A percentile compares a stretch with the other conserved stretches of the same genome.
phyloP scores from a whole-genome alignment of 768 basidiomycete genomes.

The Zangia roseola region DNA sequence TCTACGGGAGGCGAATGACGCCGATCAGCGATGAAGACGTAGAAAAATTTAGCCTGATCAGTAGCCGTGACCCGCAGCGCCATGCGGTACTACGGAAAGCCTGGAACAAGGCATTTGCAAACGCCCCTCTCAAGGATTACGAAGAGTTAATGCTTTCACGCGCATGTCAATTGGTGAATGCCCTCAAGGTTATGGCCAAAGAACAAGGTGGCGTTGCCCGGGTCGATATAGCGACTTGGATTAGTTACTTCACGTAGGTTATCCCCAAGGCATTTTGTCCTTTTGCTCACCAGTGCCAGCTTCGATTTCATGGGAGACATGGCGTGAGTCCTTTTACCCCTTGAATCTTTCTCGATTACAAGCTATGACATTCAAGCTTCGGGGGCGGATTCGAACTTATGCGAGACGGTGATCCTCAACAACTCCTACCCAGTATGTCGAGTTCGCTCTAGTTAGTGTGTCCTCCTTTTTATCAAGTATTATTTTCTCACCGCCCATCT shows the following conservation, averaged over 20 bases:
- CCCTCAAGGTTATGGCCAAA: conserved; percentile 10
- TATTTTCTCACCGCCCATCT: conserved; percentile 4
- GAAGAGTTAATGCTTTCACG: conserved; percentile 24
- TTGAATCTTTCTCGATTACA: not conserved
- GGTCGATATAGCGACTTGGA: conserved; percentile 20
- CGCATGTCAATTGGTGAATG: conserved; percentile 18
- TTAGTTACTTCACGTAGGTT: conserved; percentile 22
- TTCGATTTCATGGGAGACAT: conserved; percentile 31
- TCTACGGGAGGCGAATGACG: conserved; percentile 22
- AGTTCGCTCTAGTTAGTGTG: conserved; percentile 28
- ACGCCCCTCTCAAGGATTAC: conserved; percentile 27
- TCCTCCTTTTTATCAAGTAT: not conserved
- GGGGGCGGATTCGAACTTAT: conserved; percentile 39
- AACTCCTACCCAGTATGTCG: conserved; percentile 30
- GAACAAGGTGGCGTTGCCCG: conserved; percentile 9
- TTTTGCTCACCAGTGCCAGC: conserved; percentile 6
- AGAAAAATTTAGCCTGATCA: conserved; percentile 12
- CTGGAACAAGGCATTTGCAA: conserved; percentile 33
- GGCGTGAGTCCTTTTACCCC: conserved; percentile 20
- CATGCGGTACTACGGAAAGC: conserved; percentile 26
- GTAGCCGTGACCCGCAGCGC: conserved; percentile 20
- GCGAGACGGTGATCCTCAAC: conserved; percentile 35
- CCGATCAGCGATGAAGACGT: conserved; percentile 12
- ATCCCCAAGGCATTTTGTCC: not conserved
- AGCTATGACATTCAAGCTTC: conserved; percentile 27